phyloP scores from a whole-genome alignment of 2,329 filamentous ascomycete species.

The Dissoconium aciculare region DNA sequence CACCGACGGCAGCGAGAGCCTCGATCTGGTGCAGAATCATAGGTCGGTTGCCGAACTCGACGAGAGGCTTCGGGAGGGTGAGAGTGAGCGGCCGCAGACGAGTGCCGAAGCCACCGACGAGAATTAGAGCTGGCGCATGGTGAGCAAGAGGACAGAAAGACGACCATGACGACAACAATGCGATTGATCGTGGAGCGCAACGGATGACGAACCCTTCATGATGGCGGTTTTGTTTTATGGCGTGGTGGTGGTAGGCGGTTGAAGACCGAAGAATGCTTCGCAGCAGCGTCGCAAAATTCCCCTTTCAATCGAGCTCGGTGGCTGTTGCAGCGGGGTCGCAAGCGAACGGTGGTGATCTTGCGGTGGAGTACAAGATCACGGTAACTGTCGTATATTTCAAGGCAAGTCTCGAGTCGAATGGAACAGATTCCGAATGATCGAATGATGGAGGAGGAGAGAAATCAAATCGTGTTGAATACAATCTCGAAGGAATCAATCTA shows the following conservation, averaged over 20 bases:
- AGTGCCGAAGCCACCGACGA: constrained; percentile 97
- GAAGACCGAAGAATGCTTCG: constrained; percentile 3
- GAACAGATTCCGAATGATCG: no score
- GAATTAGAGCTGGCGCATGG: constrained; percentile 66
- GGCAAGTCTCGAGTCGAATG: no score
- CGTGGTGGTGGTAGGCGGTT: constrained; percentile 6
- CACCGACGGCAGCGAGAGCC: constrained; percentile 79
- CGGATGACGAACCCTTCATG: constrained; percentile 13
- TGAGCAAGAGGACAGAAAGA: constrained; percentile 12
- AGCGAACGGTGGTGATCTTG: constrained; percentile 14
- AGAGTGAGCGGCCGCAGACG: constrained; percentile 92
- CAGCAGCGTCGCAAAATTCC: constrained; percentile 6
- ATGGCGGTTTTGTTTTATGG: constrained; percentile 2
- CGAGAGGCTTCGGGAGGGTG: constrained; percentile 89
- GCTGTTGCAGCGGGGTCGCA: constrained; percentile 4
- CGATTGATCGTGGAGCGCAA: constrained; percentile 1
- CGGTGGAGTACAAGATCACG: constrained; percentile 25
- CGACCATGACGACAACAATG: background rate
- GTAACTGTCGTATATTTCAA: no score
- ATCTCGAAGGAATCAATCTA: no score
- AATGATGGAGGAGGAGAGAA: no score
- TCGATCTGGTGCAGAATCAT: constrained; percentile 99
- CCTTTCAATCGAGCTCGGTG: constrained; percentile 5
- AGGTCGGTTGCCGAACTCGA: constrained; percentile 96
- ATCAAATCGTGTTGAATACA: no score